phyloP scores from a whole-genome alignment of 768 basidiomycete genomes.

The Amyloporia xantha region DNA sequence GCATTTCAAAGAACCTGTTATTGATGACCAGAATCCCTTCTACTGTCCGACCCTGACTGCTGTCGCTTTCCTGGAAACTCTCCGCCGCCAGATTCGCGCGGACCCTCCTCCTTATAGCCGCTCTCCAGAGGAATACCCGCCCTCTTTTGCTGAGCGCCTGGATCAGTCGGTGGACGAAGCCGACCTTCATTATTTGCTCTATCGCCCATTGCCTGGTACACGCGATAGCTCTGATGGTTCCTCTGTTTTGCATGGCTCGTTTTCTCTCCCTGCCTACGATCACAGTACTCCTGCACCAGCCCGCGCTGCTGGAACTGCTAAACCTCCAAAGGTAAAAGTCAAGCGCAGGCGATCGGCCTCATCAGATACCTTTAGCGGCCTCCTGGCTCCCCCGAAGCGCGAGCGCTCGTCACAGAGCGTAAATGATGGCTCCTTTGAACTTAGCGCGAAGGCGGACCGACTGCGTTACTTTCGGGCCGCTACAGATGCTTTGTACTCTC shows the following conservation, averaged over 20 bases:
- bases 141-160: constrained; percentile 14
- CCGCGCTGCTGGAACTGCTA: constrained; percentile 2
- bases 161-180: constrained; percentile 14
- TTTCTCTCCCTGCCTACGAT: neutral
- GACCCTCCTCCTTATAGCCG: constrained; percentile 7
- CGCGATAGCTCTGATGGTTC: neutral
- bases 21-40: constrained; percentile 50
- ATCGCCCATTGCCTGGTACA: constrained; percentile 2
- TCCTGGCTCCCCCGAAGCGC: constrained; percentile 36
- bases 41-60: constrained; percentile 51
- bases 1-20: too few relatives aligned
- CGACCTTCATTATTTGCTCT: constrained; percentile 12
- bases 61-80: constrained; percentile 36
- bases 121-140: constrained; percentile 1
- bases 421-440: constrained; percentile 28
- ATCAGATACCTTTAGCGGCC: constrained; percentile 31
- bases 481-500: neutral
- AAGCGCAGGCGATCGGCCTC: constrained; percentile 27
- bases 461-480: constrained; percentile 9
- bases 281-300: constrained; percentile 1
- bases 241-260: neutral
- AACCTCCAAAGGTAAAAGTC: constrained; percentile 7
- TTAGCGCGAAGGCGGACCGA: constrained; percentile 21
- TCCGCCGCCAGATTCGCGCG: constrained; percentile 16
- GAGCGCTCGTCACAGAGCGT: constrained; percentile 36